phyloP scores from a whole-genome alignment of 2,329 filamentous ascomycete genomes.

The Colletotrichum echinochloae region DNA sequence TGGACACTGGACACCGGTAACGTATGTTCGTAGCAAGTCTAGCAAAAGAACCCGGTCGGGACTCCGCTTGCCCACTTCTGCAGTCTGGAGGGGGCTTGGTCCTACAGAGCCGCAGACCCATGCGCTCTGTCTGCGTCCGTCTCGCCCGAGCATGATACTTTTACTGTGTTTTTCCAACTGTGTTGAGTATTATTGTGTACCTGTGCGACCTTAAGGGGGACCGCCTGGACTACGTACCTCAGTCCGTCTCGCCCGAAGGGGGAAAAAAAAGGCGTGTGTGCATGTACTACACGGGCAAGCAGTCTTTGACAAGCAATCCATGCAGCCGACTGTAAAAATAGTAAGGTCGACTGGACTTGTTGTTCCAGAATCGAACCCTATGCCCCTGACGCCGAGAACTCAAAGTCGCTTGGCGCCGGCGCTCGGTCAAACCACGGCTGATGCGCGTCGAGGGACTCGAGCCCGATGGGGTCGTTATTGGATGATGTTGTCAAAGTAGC shows the following conservation, averaged over 20 bases:
- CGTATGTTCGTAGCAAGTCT: constrained; percentile 10
- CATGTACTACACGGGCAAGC: no score
- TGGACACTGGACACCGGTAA: constrained; percentile 39
- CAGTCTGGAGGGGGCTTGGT: constrained; percentile 21
- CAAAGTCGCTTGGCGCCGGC: constrained; percentile 21
- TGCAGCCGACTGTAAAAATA: constrained; percentile 12
- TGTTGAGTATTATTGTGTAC: no score
- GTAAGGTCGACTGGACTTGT: constrained; percentile 4
- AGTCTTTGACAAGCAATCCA: constrained; percentile 12
- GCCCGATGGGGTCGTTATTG: constrained; percentile 27
- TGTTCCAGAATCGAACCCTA: constrained; percentile 24
- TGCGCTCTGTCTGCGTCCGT: background rate
- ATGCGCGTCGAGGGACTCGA: constrained; percentile 16
- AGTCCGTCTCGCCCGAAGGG: no score
- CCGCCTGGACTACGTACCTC: no score
- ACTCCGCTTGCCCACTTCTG: constrained; percentile 7
- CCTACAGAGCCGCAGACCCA: constrained; percentile 30
- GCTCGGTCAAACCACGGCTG: constrained; percentile 32
- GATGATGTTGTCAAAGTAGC: constrained; percentile 41
- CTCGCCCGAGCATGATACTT: no score
- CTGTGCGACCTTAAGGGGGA: no score
- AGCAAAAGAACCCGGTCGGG: constrained; percentile 18
- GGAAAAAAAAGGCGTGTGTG: no score
- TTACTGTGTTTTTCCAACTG: no score
- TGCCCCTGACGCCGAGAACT: constrained; percentile 26